Base-by-base conservation (phyloP, 108 stramenopile species). In the Skeletonema costatum region DNA sequence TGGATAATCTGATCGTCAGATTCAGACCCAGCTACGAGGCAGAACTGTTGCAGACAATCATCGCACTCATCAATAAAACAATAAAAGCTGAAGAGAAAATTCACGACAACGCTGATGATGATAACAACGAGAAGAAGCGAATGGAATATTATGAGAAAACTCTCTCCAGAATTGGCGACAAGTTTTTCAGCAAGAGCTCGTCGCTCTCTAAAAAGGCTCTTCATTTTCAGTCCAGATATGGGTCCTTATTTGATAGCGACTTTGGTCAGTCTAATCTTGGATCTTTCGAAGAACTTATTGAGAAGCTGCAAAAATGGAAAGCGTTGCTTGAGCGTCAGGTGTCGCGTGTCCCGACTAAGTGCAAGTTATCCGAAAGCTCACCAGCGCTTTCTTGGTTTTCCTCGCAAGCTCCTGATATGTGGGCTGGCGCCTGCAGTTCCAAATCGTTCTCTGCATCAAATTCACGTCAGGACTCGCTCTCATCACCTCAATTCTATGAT, bases 1-100 rank as follows among this genome's bases (percentile, higher is more conserved):
- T 98, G 50, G 97, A 98, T 68, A 95, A 98, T 70, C 70, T 97
- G 58, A 97, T 97, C 68, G 88, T 95, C 5, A 92, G 92, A 59
- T 97, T 97, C 64, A 87, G 96, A 31, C 94, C 95, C 29, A 93
- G 90, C 32, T 92, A 91, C 60, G 97, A 96, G 78, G 95, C 97
- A 67, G 97, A 98, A 71, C 89, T 98, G 32, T 85, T 97, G 41
- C 85, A 85, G 8, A 89, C 96, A 6, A 88, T 98, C 19, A 81
- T 86, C 19, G 93, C 94, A 32, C 78, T 98, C 42, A 77, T 94
- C 13, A 83, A 92, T 61, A 82, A 91, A 38, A 87, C 90, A 36
- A 82, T 84, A 33, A 84, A 92, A 31, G 35, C 44, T 29, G 78
- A 78, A 46, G 65, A 75, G 29, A 70, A 64, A 44, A 10, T 29